Base-by-base conservation (phyloP, 148 eudicot species). In the Bassia scoparia region DNA sequence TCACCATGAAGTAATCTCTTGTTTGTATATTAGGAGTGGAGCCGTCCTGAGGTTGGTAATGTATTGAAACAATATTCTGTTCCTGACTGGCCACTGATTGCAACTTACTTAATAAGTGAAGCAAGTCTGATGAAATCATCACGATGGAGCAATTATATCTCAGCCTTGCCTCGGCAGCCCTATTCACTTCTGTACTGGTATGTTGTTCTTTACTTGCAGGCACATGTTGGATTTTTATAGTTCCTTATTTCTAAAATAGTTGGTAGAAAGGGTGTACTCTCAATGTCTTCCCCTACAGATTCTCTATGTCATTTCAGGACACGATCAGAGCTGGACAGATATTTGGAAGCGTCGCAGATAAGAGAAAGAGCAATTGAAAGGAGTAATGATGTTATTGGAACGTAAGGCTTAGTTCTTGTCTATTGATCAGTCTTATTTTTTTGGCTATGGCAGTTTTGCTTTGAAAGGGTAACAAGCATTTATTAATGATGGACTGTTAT, bases 1-100 rank as follows among this genome's bases (percentile, higher is more conserved):
- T 26, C 27, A 46, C 14, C 61, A 11, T 55, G 81, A 61, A 62
- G 41, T 48, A 52, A 9, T 63, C 34, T 12, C 65, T 43, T 76
- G 43, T 74, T 71, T 70, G 20, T 66, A 34, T 74, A 54, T 69
- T 79, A 95, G 98, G 89, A 88, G 63, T 95, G 98, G 98, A 88
- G 87, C 84, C 77, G 84, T 61, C 81, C 86, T 18, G 97, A 95
- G 81, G 98, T 88, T 69, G 98, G 96, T 72, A 78, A 83, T 44
- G 86, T 91, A 64, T 74, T 95, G 43, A 89, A 85, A 79, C 79
- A 49, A 73, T 81, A 87, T 75, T 83, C 85, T 64, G 98, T 95
- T 46, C 97, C 98, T 29, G 98, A 95, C 80, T 95, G 98, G 97
- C 98, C 97, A 53, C 85, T 95, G 61, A 88, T 95, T 80, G 98